Base-by-base conservation (phyloP, 768 basidiomycete genomes). In the Tricholoma furcatifolium region DNA sequence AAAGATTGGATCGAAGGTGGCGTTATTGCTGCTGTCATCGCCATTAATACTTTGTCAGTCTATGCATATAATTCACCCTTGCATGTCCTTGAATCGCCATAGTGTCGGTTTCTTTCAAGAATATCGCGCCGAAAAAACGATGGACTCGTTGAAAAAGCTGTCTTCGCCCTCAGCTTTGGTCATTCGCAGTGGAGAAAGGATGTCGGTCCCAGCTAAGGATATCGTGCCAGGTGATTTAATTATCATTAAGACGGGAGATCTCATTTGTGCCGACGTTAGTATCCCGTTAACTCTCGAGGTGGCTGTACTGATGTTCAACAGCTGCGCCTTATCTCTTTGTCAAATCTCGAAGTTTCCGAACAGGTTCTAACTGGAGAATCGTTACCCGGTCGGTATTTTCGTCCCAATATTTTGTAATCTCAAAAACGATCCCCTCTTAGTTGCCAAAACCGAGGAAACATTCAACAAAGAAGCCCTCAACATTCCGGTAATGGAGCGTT, bases 281-380 rank as follows among this genome's bases (percentile, higher is more conserved):
- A 11, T 18, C 36, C 36, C 11, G 55, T 2, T 41, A 53, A 9
- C 10, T 38, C 35, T 21, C 46, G 31, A 30, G 23, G 20, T 23
- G 31, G 17, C 39, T 6, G 42, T 39, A 24, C 21, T 34, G 34
- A 49, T 43, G 12, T 58, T 46, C 23, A 27, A 14, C 53, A 73
- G 71, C 62, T 75, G 32, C 64, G 80, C n/a, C 63, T 81, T 4
- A 62, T 79, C 30, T 65, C 70, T 14, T 73, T 73, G 7, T 75
- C 74, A 15, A 77, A 78, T 57, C 66, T 80, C 30, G 79, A 80
- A 61, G 66, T 72, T 21, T 77, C 77, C 35, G 80, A 83, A 56
- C 76, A 77, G 21, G 68, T 81, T 12, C 65, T 83, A 41, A 83
- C 80, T 0, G 79, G 78, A 52, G 80, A 81, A 62, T 76, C 76